These are phyloP conservation scores for Sicyos edulis DNA, from an alignment of 306 rosid genomes.

Conservation along the genomic window DNA sequence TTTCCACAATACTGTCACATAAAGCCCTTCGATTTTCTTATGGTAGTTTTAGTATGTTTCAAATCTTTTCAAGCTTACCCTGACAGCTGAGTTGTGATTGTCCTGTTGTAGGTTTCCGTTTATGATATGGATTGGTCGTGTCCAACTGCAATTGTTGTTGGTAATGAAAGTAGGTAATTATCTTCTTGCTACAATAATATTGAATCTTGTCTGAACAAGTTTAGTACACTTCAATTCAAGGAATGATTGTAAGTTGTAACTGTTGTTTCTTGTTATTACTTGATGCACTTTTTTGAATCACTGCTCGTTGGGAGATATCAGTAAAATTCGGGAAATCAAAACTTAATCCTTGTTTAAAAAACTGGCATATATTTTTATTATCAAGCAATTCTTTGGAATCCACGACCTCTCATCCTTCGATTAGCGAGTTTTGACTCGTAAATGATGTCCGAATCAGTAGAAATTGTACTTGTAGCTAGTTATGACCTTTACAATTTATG, in stretches of 20 bases:
- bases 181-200: slow-evolving; percentile 10
- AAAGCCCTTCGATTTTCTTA: neutral
- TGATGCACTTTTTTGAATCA: neutral
- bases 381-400: neutral
- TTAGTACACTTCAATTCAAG: neutral
- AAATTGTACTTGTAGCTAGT: neutral
- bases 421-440: neutral
- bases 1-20: neutral
- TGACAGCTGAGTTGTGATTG: slow-evolving; percentile 20
- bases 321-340: neutral
- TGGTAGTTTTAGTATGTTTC: neutral
- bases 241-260: neutral
- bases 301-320: neutral
- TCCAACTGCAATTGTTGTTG: slow-evolving; percentile 85
- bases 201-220: slow-evolving; percentile 1
- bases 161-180: slow-evolving; percentile 76
- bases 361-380: neutral
- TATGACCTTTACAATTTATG: neutral
- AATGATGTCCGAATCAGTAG: neutral
- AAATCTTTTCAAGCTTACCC: neutral
- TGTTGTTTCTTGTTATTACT: neutral
- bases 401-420: neutral
- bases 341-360: neutral
- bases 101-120: slow-evolving; percentile 53
- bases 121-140: slow-evolving; percentile 83